Base-by-base conservation (phyloP, 1,284 basidiomycete genomes). In the Sanguinoderma infundibulare region DNA sequence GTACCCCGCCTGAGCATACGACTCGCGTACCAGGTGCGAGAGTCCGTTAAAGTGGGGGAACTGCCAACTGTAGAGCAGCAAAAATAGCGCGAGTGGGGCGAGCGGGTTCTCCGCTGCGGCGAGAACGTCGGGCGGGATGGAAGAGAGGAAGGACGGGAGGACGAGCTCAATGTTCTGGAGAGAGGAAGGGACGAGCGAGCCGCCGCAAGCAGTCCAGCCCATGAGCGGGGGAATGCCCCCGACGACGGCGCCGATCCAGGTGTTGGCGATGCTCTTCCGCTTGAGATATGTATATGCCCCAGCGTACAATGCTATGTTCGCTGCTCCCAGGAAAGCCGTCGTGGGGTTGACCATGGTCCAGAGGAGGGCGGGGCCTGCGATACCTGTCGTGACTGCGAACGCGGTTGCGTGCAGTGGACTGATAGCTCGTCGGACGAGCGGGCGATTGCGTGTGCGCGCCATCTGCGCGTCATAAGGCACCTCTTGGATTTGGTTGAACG, bases 1-100 rank as follows among this genome's bases (percentile, higher is more conserved):
- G 74, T 98, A 99, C 17, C 96, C 97, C 5, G 93, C 95, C 70
- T 95, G 87, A 0, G 97, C 95, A 77, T 99, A 99, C 35, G 92
- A 92, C 17, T 86, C 87, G 28, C 96, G 87, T 14, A 98, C 86
- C 53, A 96, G 82, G 76, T 98, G 87, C 3, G 96, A 89, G n/a
- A 99, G 83, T 1, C 95, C 80, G 77, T 98, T 98, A 80, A 99
- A 99, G 76, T 99, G 98, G 20, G 98, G 97, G 76, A 99, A 99
- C 74, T 99, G 98, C 98, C 98, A 99, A 61, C 92, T 92, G 78
- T 91, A 99, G 14, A 98, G 85, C 54, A 98, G 77, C 73, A 87
- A 80, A 76, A 92, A 94, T 2, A 98, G 79, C 2, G 89, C 86
- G 57, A 91, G 76, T 0, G 92, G 87, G 0, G 90, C 87, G 42